Conservation (phyloP, 441 rosid species). For the Daphne laureola region DNA sequence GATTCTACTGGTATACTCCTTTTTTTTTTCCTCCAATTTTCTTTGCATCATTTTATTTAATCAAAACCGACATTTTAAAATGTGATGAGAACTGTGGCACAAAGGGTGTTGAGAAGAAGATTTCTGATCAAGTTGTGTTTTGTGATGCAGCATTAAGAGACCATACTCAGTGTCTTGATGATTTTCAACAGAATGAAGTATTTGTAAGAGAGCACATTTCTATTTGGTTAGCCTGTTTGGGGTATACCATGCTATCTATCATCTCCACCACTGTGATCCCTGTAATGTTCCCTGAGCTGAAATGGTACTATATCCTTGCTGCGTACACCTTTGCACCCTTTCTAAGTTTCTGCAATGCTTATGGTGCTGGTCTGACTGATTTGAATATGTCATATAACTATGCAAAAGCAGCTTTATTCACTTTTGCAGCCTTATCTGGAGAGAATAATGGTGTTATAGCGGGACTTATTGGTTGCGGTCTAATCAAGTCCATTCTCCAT, state of each 20-base stretch:
- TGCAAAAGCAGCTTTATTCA: conserved; percentile 72
- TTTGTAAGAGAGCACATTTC: conserved; percentile 69
- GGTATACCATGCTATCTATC: conserved; percentile 51
- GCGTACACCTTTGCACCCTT: conserved; percentile 77
- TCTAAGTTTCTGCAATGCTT: conserved; percentile 77
- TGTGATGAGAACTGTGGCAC: no score
- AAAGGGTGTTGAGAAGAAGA: no score
- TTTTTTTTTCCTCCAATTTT: no score
- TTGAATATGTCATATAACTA: conserved; percentile 88
- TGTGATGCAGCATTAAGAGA: conserved; percentile 10
- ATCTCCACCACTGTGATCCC: conserved; percentile 56
- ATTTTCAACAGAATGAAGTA: conserved; percentile 50
- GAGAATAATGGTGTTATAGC: conserved; percentile 61
- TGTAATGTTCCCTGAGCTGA: conserved; percentile 68
- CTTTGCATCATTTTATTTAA: no score
- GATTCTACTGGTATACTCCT: no score
- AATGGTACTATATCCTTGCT: conserved; percentile 67
- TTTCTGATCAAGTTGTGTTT: no score
- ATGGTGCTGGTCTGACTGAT: conserved; percentile 85
- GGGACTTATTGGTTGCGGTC: conserved; percentile 70
- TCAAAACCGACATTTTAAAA: no score
- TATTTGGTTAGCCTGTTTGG: conserved; percentile 58
- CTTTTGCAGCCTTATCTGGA: conserved; percentile 67
- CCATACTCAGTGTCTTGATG: conserved; percentile 22
- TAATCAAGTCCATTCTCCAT: conserved; percentile 69